phyloP scores from a whole-genome alignment of 352 stramenopile genomes.

The Globisporangium canariense region DNA sequence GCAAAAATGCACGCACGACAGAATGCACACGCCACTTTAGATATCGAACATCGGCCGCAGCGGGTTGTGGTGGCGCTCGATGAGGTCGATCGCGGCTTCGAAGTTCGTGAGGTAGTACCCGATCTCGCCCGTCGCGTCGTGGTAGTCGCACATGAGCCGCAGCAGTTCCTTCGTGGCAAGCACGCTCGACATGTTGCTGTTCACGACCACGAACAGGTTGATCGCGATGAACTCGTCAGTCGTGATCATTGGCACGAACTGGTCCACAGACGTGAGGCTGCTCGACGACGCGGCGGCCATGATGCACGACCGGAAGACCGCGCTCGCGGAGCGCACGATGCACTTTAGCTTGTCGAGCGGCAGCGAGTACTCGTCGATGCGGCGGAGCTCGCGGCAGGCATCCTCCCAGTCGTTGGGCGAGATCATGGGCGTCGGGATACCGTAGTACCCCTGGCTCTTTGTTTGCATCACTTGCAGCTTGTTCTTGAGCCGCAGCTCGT shows the following conservation, averaged over 20 bases:
- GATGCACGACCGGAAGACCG: conserved; percentile 39
- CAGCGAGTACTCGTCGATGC: conserved; percentile 53
- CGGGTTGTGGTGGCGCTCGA: conserved; percentile 41
- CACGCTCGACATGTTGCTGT: conserved; percentile 41
- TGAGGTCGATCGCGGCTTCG: conserved; percentile 56
- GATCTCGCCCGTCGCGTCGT: conserved; percentile 62
- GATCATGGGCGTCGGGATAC: conserved; percentile 42
- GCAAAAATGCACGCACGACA: background rate
- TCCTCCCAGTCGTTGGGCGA: conserved; percentile 56
- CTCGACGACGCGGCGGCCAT: conserved; percentile 28
- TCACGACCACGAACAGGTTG: conserved; percentile 53
- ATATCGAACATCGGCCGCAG: conserved; percentile 33
- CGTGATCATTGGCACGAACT: conserved; percentile 43
- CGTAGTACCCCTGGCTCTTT: conserved; percentile 53
- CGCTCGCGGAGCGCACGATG: conserved; percentile 51
- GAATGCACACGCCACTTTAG: background rate
- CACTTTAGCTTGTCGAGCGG: conserved; percentile 74
- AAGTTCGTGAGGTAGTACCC: conserved; percentile 76
- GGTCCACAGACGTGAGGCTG: conserved; percentile 34
- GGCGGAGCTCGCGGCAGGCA: conserved; percentile 44
- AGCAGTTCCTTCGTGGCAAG: conserved; percentile 56
- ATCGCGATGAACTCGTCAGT: conserved; percentile 70
- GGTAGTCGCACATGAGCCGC: conserved; percentile 46
- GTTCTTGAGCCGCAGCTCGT: conserved; percentile 37
- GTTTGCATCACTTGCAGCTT: conserved; percentile 58